A percentile compares a stretch with the other conserved stretches of the same genome.
Conservation (phyloP, 2,329 filamentous ascomycete species). For the Botrytis medusae region DNA sequence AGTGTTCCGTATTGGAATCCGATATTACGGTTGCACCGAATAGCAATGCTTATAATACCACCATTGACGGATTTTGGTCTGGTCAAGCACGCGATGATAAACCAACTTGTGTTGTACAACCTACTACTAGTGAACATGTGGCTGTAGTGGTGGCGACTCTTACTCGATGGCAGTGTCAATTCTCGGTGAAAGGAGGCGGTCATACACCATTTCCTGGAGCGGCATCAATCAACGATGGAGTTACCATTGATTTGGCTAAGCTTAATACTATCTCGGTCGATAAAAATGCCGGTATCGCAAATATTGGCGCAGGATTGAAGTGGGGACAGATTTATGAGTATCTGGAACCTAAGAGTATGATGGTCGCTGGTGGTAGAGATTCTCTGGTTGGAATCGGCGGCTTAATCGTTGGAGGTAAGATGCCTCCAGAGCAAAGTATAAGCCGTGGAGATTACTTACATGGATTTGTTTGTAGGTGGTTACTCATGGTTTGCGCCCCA, state of each 20-base stretch:
- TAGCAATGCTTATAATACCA: not conserved
- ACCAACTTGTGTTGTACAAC: not conserved
- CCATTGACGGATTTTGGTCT: not conserved
- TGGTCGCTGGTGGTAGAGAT: not conserved
- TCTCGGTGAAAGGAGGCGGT: not conserved
- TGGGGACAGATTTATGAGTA: not conserved
- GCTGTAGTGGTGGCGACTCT: not conserved
- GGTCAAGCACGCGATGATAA: slow-evolving; percentile 6
- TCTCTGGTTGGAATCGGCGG: not conserved
- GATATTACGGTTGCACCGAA: not conserved
- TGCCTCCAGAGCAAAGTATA: not conserved
- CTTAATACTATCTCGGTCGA: not conserved
- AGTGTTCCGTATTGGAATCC: not conserved
- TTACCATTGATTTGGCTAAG: not conserved
- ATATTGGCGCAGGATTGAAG: not conserved
- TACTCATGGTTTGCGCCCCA: slow-evolving; percentile 3
- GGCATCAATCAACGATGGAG: not conserved
- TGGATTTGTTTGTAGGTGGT: not conserved
- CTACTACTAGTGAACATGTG: not conserved
- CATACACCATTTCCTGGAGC: not conserved
- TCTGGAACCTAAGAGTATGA: not conserved
- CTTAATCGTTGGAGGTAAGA: not conserved
- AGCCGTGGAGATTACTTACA: not conserved
- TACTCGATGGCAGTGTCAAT: no score
- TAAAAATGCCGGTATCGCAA: not conserved